Base-by-base conservation (phyloP, 176 grass and related monocot genomes). In the Hordeum vulgare region DNA sequence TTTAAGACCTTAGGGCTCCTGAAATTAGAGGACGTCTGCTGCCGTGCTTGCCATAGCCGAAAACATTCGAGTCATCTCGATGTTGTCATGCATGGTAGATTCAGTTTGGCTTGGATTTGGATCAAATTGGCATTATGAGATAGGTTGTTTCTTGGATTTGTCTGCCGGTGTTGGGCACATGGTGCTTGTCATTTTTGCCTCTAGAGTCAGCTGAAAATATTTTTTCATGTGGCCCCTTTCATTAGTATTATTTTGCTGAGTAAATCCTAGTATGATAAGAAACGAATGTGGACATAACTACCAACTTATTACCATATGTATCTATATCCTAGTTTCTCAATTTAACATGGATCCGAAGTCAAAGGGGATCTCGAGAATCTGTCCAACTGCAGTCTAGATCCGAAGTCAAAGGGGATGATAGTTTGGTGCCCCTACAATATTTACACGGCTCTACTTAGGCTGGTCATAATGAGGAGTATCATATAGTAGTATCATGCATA, bases 341-440 rank as follows among this genome's bases (percentile, higher is more conserved):
- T 11, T 68, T 29, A 59, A n/a, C 33, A 20, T 21, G n/a, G n/a
- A n/a, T n/a, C n/a, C n/a, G n/a, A n/a, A n/a, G n/a, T n/a, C n/a
- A n/a, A n/a, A n/a, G n/a, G n/a, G n/a, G 41, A 73, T 47, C 70
- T 73, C 14, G 69, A 29, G 42, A 74, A 74, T 74, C 71, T 74
- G 25, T 74, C 71, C 44, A 74, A 74, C 44, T 45, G 71, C 44
- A 1, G 44, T 74, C 44, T 44, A 21, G 17, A 74, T 29, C 26
- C 26, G 44, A 27, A 31, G 44, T 74, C 44, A 74, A 53, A 74
- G 71, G 26, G 20, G 41, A 73, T 28, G 28, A 74, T 74, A 51
- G 44, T 74, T 74, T 51, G 26, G 4, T 4, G 29, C 15, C 12
- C 13, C 35, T 40, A 24, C 6, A 71, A 71, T 45, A 40, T 36